A percentile compares a stretch with the other conserved stretches of the same genome.
These are phyloP conservation scores for Tylopilus vinaceipallidus DNA, from an alignment of 768 basidiomycete species.

Conservation along the genomic window DNA sequence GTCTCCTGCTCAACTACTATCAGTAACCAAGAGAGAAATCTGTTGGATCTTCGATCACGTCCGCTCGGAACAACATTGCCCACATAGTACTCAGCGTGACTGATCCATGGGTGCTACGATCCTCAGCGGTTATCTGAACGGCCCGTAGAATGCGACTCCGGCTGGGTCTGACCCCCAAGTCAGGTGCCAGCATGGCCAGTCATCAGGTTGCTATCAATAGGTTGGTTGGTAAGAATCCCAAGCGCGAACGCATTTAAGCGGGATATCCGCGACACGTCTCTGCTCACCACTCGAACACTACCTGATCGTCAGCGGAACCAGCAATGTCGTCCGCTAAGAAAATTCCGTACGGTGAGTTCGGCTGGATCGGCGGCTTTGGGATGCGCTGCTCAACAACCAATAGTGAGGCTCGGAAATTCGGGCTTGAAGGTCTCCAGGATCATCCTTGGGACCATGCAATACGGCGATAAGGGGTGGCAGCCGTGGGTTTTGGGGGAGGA, in stretches of 20 bases:
- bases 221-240: constrained; percentile 14
- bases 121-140: neutral
- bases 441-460: constrained; percentile 5
- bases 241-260: neutral
- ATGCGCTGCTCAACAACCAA: neutral
- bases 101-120: neutral
- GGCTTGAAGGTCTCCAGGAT: constrained; percentile 5
- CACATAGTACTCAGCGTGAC: no score
- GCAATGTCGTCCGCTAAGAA: constrained; percentile 25
- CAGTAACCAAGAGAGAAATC: no score
- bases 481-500: neutral
- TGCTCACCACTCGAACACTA: neutral
- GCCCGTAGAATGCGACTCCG: neutral
- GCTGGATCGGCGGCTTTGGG: neutral
- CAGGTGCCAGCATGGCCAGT: neutral
- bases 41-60: neutral
- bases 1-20: no score
- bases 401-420: constrained; percentile 15
- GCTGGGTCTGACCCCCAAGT: neutral
- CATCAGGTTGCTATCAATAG: constrained; percentile 14
- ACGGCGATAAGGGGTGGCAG: neutral
- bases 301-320: neutral
- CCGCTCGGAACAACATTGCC: neutral
- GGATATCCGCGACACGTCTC: neutral
- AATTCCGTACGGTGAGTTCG: constrained; percentile 34